phyloP scores from a whole-genome alignment of 2,329 filamentous ascomycete genomes.

The Aspergillus thermomutatus region DNA sequence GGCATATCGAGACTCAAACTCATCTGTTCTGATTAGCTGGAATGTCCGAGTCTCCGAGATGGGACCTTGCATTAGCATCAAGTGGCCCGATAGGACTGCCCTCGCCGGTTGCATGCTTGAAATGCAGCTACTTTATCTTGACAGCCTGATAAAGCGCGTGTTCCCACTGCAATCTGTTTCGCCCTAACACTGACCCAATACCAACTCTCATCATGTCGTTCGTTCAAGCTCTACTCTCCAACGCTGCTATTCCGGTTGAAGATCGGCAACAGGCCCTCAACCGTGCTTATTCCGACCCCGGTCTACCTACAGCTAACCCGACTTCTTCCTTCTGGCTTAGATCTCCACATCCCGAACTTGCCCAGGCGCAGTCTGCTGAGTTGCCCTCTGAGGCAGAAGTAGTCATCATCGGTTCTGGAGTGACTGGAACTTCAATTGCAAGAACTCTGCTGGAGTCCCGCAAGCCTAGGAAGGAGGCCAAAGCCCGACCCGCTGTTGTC shows the following conservation, averaged over 20 bases:
- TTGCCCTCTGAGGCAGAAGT: conserved; percentile 25
- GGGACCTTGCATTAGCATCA: background rate
- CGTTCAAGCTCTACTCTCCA: conserved; percentile 15
- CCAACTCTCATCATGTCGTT: conserved; percentile 19
- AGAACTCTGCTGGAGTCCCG: conserved; percentile 16
- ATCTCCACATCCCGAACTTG: conserved; percentile 20
- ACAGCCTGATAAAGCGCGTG: background rate
- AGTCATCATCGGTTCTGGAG: conserved; percentile 31
- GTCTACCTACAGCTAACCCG: conserved; percentile 22
- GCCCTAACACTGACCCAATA: background rate
- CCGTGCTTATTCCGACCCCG: conserved; percentile 24
- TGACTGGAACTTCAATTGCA: conserved; percentile 26
- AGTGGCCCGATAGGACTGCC: background rate
- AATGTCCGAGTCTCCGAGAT: background rate
- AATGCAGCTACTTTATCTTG: background rate
- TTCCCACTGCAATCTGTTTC: background rate
- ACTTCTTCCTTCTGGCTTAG: conserved; percentile 35
- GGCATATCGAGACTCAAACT: too few relatives aligned
- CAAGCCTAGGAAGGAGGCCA: background rate
- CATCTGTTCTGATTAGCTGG: background rate
- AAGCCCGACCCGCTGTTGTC: conserved; percentile 11
- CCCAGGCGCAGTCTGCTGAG: conserved; percentile 12
- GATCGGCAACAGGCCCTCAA: conserved; percentile 23
- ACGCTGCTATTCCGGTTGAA: conserved; percentile 13
- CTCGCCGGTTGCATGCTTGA: background rate